Base-by-base conservation (phyloP, 1,284 basidiomycete species). In the Sutorius eximius region DNA sequence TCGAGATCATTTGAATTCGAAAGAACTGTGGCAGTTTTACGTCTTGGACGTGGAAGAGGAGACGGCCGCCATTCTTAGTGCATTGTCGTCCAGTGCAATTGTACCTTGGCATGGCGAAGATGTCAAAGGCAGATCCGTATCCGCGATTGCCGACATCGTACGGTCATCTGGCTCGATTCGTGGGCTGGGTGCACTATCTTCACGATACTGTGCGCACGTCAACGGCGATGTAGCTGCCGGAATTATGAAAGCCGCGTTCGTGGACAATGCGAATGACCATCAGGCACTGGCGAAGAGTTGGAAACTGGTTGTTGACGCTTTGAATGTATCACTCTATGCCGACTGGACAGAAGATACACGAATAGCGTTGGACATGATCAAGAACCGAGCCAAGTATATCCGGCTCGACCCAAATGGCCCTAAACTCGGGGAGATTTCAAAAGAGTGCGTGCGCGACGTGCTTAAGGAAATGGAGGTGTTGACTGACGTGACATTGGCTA, bases 1-100 rank as follows among this genome's bases (percentile, higher is more conserved):
- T 64, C 71, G 80, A 42, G 71, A 79, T 15, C 77, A 83, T 33
- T 66, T 94, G 59, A 82, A 87, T 51, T 73, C 73, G 5, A 82
- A 89, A 37, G 80, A 90, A 40, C 72, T 97, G 24, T 98, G 93
- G 92, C 87, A 97, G 65, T 98, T 88, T 75, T 98, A 98, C 68
- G 89, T 93, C 22, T 77, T 98, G 45, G 86, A 97, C 65, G 79
- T 85, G 7, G 74, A 77, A 41, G 71, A 77, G 54, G 85, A 91
- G 69, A 81, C 77, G 57, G 76, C 76, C 7, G 71, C 76, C 3
- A 75, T 91, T 49, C 78, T 77, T 41, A 71, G 76, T 12, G 83
- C 82, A 3, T 66, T 89, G 4, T 63, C 70, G 0, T 75, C 77
- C 20, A 69, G 69, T 29, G 74, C 78, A 10, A 60, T 80, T 34